phyloP scores from a whole-genome alignment of 78 protist genomes.

The Chrysochromulina parva region DNA sequence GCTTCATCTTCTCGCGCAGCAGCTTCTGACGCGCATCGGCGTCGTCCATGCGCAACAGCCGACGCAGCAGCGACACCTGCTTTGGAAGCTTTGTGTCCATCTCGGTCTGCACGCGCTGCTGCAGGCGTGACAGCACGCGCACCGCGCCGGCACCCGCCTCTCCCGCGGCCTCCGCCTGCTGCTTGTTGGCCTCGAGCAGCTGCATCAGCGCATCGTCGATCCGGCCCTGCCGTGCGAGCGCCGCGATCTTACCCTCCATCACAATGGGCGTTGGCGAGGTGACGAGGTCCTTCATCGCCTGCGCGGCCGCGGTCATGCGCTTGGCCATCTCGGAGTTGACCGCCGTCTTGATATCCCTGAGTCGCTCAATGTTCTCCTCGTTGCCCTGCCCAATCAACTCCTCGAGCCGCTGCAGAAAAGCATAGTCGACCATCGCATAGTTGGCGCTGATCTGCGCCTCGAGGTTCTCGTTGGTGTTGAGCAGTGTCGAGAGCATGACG shows the following conservation, averaged over 20 bases:
- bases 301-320: neutral
- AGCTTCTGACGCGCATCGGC: neutral
- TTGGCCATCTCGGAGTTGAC: neutral
- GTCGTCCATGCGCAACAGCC: conserved; percentile 10
- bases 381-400: neutral
- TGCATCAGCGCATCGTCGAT: neutral
- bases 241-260: neutral
- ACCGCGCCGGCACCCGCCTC: neutral
- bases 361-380: neutral
- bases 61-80: neutral
- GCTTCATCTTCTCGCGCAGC: neutral
- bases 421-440: neutral
- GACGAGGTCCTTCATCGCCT: neutral
- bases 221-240: neutral
- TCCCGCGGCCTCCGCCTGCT: neutral
- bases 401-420: neutral
- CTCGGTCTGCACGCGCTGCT: neutral
- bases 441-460: neutral
- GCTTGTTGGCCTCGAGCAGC: neutral
- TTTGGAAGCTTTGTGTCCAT: neutral
- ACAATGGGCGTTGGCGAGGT: neutral
- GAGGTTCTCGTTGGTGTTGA: neutral
- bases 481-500: neutral
- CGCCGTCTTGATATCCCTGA: neutral
- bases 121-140: neutral